Evolutionary conservation across 192 early-diverging fungal species (phyloP).

Genomic region (Jimgerdemannia lactiflua): DNA sequence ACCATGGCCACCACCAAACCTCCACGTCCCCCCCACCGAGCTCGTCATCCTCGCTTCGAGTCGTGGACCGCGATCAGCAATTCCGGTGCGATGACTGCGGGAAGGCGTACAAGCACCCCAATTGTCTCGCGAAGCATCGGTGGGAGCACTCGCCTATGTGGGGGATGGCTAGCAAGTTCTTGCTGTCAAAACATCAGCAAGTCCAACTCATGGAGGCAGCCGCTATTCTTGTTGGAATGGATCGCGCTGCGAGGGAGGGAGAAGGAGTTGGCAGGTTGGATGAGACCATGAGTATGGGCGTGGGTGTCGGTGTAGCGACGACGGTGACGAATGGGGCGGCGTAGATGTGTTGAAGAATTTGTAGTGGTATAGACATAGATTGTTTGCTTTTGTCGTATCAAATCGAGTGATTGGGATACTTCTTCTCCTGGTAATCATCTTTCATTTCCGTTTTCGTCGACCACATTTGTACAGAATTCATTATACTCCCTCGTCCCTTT

Average conservation of each 20-base stretch:
- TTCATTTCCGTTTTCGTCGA: no score
- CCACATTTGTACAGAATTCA: no score
- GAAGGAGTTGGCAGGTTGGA: neutral
- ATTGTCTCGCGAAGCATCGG: conserved; percentile 61
- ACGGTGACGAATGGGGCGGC: neutral
- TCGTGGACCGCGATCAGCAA: neutral
- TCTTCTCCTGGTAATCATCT: no score
- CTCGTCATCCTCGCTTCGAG: neutral
- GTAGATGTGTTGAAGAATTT: neutral
- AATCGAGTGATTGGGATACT: no score
- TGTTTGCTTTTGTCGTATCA: no score
- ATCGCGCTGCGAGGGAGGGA: neutral
- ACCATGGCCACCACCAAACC: neutral
- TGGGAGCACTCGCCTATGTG: conserved; percentile 70
- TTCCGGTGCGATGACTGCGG: conserved; percentile 56
- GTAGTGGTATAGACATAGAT: neutral
- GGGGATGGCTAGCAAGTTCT: conserved; percentile 55
- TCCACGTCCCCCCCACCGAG: neutral
- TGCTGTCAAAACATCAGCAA: conserved; percentile 65
- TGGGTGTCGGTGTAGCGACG: no score
- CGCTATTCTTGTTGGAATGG: conserved; percentile 55
- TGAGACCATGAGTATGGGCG: neutral
- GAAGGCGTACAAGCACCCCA: conserved; percentile 63
- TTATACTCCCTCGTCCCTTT: no score
- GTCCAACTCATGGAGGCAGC: conserved; percentile 68